Conservation (phyloP, 805 yeast species). For the Metschnikowia hibisci region DNA sequence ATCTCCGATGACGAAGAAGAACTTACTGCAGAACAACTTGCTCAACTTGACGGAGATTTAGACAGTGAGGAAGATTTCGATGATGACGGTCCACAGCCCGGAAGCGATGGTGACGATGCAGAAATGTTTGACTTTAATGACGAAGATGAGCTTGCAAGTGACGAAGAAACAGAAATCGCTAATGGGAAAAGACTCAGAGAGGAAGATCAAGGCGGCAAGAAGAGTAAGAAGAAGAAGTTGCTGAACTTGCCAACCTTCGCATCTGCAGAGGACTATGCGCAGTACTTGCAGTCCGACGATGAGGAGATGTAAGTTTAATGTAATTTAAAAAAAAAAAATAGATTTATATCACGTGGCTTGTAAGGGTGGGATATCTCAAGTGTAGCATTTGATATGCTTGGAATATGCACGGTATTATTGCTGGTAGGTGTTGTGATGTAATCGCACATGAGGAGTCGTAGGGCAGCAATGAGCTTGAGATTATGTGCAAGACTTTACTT, state of each 20-base stretch:
- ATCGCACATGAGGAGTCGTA: too few relatives aligned
- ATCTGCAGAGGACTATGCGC: slow-evolving; percentile 80
- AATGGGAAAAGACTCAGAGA: slow-evolving; percentile 27
- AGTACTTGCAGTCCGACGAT: slow-evolving; percentile 64
- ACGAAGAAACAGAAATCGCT: slow-evolving; percentile 15
- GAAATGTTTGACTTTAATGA: slow-evolving; percentile 1
- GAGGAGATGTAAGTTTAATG: slow-evolving; percentile 25
- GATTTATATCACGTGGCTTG: too few relatives aligned
- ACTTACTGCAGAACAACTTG: neutral
- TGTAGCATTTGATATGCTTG: too few relatives aligned
- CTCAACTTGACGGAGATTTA: slow-evolving; percentile 17
- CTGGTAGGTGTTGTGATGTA: too few relatives aligned
- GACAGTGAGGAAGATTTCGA: slow-evolving; percentile 32
- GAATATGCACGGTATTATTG: too few relatives aligned
- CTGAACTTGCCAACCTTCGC: slow-evolving; percentile 81
- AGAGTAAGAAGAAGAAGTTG: slow-evolving; percentile 52
- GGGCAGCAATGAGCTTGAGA: too few relatives aligned
- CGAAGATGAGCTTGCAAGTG: slow-evolving; percentile 10
- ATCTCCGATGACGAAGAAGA: slow-evolving; percentile 14
- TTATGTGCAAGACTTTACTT: too few relatives aligned
- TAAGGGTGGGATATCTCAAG: too few relatives aligned
- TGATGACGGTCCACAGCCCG: slow-evolving; percentile 30
- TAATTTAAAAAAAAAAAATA: neutral
- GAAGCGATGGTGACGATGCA: slow-evolving; percentile 13
- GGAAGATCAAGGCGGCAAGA: slow-evolving; percentile 27